These are phyloP conservation scores for Chamaecyparis obtusa DNA, from an alignment of 75 land plant genomes.

Conservation along the genomic window DNA sequence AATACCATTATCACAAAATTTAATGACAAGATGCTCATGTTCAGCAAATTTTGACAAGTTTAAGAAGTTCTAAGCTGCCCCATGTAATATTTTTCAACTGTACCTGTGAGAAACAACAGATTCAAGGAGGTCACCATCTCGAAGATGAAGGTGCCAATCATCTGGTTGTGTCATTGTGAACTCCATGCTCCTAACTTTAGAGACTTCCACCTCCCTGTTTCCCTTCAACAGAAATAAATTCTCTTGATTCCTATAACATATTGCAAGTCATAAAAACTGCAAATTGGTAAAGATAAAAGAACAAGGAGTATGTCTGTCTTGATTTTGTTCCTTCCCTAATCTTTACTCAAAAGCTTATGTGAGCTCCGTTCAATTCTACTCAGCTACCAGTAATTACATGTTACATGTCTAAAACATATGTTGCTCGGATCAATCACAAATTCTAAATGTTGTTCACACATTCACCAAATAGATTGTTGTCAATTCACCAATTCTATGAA, in stretches of 20 bases:
- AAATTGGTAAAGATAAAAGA: neutral
- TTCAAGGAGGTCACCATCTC: conserved; percentile 79
- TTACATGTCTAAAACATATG: neutral
- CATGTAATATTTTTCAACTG: neutral
- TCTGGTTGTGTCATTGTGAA: conserved; percentile 77
- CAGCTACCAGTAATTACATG: neutral
- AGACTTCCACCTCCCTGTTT: neutral
- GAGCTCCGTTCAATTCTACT: neutral
- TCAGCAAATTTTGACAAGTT: neutral
- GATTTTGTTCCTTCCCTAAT: neutral
- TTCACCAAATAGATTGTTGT: neutral
- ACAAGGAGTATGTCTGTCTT: neutral
- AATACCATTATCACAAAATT: neutral
- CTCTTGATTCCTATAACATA: neutral
- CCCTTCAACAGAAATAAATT: neutral
- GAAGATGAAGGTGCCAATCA: conserved; percentile 99
- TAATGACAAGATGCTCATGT: neutral
- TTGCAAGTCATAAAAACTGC: neutral
- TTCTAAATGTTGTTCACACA: neutral
- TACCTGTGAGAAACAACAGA: conserved; percentile 82
- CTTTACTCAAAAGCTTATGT: neutral
- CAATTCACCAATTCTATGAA: neutral
- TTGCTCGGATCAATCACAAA: neutral
- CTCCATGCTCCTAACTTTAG: conserved; percentile 31
- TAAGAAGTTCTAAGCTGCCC: neutral